These are phyloP conservation scores for Metschnikowia chrysomelidarum DNA, from an alignment of 805 yeast species.

Conservation along the genomic window DNA sequence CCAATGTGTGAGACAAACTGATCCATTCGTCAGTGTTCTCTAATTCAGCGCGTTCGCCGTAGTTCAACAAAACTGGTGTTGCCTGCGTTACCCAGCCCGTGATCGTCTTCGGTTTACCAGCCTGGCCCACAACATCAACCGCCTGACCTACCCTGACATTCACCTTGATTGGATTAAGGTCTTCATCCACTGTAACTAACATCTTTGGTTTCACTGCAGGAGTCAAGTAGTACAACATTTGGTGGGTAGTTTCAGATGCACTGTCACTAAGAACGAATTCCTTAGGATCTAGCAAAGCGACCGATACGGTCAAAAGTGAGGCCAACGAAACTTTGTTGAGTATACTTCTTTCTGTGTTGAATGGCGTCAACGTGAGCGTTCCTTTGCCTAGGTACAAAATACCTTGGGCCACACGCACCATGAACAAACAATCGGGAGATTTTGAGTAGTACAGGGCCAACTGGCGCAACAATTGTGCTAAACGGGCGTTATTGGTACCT, in stretches of 20 bases:
- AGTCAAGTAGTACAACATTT: constrained; percentile 78
- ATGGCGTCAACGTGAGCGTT: constrained; percentile 83
- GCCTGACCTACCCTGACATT: constrained; percentile 99
- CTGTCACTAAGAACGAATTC: constrained; percentile 72
- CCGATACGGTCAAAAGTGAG: constrained; percentile 77
- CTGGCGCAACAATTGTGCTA: constrained; percentile 93
- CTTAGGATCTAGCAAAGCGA: constrained; percentile 82
- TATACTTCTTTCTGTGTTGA: constrained; percentile 83
- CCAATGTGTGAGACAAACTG: constrained; percentile 76
- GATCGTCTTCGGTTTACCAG: constrained; percentile 97
- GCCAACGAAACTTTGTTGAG: constrained; percentile 89
- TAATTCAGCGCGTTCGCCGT: constrained; percentile 95
- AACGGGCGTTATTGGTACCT: constrained; percentile 97
- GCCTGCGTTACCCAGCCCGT: constrained; percentile 99
- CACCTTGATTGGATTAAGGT: constrained; percentile 86
- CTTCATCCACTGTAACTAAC: constrained; percentile 89
- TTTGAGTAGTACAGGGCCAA: constrained; percentile 90
- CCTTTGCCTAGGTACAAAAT: constrained; percentile 95
- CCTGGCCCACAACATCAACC: constrained; percentile 97
- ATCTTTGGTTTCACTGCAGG: constrained; percentile 91
- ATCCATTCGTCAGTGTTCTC: constrained; percentile 88
- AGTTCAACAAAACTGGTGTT: constrained; percentile 90
- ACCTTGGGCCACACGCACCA: constrained; percentile 95
- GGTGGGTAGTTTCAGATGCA: constrained; percentile 53
- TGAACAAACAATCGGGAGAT: constrained; percentile 85